Base-by-base conservation (phyloP, 2,329 filamentous ascomycete genomes). In the Pseudohalonectria lignicola region DNA sequence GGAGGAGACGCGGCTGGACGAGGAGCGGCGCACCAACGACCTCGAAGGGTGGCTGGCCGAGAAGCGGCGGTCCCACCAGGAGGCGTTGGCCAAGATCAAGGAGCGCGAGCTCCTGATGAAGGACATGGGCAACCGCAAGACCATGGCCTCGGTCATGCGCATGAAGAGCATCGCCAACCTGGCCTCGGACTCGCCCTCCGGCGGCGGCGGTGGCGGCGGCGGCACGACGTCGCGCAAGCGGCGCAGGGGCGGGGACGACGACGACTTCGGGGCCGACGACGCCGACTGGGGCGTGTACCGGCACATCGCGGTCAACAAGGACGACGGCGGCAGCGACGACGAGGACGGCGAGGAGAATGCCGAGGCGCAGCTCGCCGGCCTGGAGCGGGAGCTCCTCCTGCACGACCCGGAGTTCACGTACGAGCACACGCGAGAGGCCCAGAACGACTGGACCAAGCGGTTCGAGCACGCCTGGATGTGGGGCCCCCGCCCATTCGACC, bases 91-190 rank as follows among this genome's bases (percentile, higher is more conserved):
- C 51, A 86, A 79, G 59, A 93, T 98, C 59, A 95, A 94, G 59
- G 90, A 96, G 49, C 81, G 87, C 37, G 87, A 96, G 52, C 78
- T 88, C 15, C 74, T 95, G 43, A 95, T 94, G 63, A 86, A 87
- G 31, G 92, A 98, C 53, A 74, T 95, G 1, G 88, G 90, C 40
- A 96, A 96, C 61, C 84, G 92, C 53, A 98, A 98, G 60, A 95
- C 88, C 0, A 77, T 95, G 16, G 92, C 92, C 8, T 92, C 84
- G 41, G 90, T 96, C 59, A 93, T 94, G 62, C 84, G 92, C 45
- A 98, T 98, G 92, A 96, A 96, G 64, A 90, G 82, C 36, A 87
- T 98, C 41, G 92, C 92, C 42, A 95, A 94, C 53, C 79, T 98
- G 2, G 92, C 92, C 3, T 88, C 90, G 0, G 92, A 98, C 57